These are phyloP conservation scores for Fusarium praegraminearum DNA, from an alignment of 2,329 filamentous ascomycete species.

Conservation along the genomic window DNA sequence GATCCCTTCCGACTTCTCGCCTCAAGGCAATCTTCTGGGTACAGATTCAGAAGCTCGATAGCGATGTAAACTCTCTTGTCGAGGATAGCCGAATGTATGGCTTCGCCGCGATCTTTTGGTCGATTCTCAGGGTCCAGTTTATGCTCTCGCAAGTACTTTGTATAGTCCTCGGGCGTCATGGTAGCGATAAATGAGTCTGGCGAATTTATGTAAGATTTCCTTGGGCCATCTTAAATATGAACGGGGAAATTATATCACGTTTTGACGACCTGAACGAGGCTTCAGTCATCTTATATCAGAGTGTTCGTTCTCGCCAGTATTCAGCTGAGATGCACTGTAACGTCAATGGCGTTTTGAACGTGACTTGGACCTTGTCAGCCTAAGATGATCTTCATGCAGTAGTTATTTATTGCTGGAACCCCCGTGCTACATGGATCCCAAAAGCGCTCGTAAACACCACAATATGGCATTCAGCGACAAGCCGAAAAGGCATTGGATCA, in stretches of 20 bases:
- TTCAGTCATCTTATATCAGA: neutral
- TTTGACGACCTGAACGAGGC: neutral
- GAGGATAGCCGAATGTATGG: slow-evolving; percentile 13
- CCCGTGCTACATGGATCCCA: too few species aligned
- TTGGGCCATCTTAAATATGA: neutral
- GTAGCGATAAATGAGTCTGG: neutral
- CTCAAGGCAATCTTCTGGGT: slow-evolving; percentile 23
- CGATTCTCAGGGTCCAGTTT: neutral
- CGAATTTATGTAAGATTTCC: neutral
- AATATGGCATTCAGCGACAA: slow-evolving; percentile 25
- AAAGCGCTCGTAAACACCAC: neutral
- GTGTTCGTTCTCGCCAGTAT: neutral
- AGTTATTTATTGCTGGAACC: neutral
- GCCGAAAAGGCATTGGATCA: slow-evolving; percentile 32
- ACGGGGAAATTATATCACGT: neutral
- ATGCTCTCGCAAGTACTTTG: neutral
- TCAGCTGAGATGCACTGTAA: neutral
- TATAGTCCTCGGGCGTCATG: slow-evolving; percentile 6
- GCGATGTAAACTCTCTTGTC: slow-evolving; percentile 1
- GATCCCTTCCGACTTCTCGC: slow-evolving; percentile 1
- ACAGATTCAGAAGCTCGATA: slow-evolving; percentile 14
- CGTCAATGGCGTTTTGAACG: slow-evolving; percentile 11
- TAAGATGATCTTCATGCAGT: neutral
- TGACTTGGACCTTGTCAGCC: neutral
- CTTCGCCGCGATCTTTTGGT: slow-evolving; percentile 5